Evolutionary conservation across 257 asterid species (phyloP), one percentile per base, ranked within the genome.

Genomic region (Ligustrum vulgare): DNA sequence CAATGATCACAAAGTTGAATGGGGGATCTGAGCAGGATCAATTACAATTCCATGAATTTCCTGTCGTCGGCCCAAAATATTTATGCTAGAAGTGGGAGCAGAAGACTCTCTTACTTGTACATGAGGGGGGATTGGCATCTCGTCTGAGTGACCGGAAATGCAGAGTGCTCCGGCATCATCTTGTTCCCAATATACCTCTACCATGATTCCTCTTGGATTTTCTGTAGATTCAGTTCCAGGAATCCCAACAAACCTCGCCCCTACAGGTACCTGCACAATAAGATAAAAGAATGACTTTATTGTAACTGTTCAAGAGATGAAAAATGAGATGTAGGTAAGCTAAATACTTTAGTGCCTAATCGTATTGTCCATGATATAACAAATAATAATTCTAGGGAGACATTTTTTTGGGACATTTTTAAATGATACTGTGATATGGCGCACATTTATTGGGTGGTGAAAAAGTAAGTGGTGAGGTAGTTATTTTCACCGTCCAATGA

Each of bases 121-220:
- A 70, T 84, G 89, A 72, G 92, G 73, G 23, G 98, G 98, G 75
- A 93, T 83, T 12, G 91, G 86, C 28, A 75, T 83, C 71, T 85
- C 92, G 2, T 64, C 76, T 0, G 98, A 93, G 76, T 88, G 75
- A 66, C 96, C 91, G 28, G 98, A 87, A 71, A 93, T 84, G 83
- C 98, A 93, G 58, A 93, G 92, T 23, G 92, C 70, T 43, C 98
- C 98, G 7, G 96, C 84, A 79, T 93, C 97, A 78, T 93, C 98
- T 86, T 91, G 97, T 82, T 87, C 94, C 98, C 98, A 93, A 54
- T 87, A 84, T 41, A 90, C 90, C 83, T 91, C 95, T 18, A 93
- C 94, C 98, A 93, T 93, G 28, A 77, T 62, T 36, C 94, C 96
- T 31, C 85, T 81, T 0, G 86, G 91, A 81, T 81, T 86, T 76